Evolutionary conservation across 345 rosid species (phyloP).

Genomic region (Rhodamnia rubescens): DNA sequence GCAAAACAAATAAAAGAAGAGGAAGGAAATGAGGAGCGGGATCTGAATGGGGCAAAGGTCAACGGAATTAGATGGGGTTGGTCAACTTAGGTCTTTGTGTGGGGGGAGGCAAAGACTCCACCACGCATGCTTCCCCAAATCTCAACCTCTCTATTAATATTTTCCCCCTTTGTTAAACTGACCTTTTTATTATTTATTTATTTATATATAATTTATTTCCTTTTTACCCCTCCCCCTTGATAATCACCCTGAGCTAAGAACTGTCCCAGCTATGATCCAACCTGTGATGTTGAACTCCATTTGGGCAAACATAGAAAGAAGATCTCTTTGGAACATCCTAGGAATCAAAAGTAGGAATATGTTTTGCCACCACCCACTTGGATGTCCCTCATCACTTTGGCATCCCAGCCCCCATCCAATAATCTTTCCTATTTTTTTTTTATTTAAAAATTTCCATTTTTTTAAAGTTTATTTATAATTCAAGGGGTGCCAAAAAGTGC

Average conservation of each 20-base stretch:
- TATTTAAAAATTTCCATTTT: no score
- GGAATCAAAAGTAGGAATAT: background rate
- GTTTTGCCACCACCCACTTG: background rate
- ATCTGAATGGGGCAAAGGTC: background rate
- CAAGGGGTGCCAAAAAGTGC: background rate
- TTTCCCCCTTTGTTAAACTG: background rate
- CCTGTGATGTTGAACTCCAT: background rate
- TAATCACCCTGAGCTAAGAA: background rate
- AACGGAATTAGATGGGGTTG: background rate
- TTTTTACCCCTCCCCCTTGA: background rate
- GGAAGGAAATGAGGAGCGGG: background rate
- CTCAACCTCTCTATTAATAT: background rate
- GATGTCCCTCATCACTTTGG: background rate
- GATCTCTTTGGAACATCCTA: background rate
- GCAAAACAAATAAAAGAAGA: background rate
- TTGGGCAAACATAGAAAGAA: background rate
- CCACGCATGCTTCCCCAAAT: background rate
- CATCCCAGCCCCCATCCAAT: background rate
- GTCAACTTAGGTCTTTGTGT: background rate
- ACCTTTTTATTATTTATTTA: no score
- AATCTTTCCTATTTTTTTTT: no score
- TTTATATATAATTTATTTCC: no score
- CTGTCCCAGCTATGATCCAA: background rate
- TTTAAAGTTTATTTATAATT: background rate
- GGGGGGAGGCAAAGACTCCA: background rate